Conservation (phyloP, 768 basidiomycete species). For the Hortiboletus campestris region DNA sequence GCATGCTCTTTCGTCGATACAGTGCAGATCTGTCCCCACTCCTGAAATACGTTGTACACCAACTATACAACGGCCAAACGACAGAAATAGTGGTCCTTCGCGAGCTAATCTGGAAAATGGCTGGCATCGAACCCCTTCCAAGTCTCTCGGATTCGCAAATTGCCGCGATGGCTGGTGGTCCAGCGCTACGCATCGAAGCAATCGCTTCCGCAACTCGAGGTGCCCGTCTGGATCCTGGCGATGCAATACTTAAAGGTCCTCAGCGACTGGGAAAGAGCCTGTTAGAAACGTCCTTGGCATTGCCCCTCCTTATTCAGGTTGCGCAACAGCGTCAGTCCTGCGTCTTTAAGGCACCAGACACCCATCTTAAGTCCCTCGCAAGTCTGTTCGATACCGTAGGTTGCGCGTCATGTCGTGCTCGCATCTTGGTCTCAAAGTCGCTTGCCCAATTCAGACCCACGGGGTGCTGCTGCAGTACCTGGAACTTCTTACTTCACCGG, state of each 20-base stretch:
- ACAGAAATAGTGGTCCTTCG: slow-evolving; percentile 90
- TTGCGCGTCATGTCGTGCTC: slow-evolving; percentile 21
- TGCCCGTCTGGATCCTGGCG: slow-evolving; percentile 64
- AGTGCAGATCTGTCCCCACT: slow-evolving; percentile 80
- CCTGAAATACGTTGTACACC: slow-evolving; percentile 88
- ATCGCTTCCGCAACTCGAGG: slow-evolving; percentile 78
- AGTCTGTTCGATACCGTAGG: slow-evolving; percentile 87
- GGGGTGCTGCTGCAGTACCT: slow-evolving; percentile 90
- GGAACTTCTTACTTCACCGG: slow-evolving; percentile 77
- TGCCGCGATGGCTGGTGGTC: slow-evolving; percentile 87
- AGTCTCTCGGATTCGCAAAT: slow-evolving; percentile 89
- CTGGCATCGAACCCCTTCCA: slow-evolving; percentile 87
- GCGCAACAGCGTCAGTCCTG: slow-evolving; percentile 90
- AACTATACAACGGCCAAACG: slow-evolving; percentile 77
- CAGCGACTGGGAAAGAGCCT: slow-evolving; percentile 63
- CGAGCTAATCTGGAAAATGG: slow-evolving; percentile 93
- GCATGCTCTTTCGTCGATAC: slow-evolving; percentile 87
- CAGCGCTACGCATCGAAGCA: slow-evolving; percentile 82
- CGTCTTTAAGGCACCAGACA: slow-evolving; percentile 68
- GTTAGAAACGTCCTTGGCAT: slow-evolving; percentile 69
- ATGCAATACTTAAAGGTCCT: slow-evolving; percentile 63
- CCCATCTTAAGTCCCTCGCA: slow-evolving; percentile 82
- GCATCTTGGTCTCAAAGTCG: slow-evolving; percentile 19
- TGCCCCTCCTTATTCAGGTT: slow-evolving; percentile 88
- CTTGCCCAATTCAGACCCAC: slow-evolving; percentile 61